phyloP scores from a whole-genome alignment of 805 yeast genomes.

The Schwanniomyces occidentalis region DNA sequence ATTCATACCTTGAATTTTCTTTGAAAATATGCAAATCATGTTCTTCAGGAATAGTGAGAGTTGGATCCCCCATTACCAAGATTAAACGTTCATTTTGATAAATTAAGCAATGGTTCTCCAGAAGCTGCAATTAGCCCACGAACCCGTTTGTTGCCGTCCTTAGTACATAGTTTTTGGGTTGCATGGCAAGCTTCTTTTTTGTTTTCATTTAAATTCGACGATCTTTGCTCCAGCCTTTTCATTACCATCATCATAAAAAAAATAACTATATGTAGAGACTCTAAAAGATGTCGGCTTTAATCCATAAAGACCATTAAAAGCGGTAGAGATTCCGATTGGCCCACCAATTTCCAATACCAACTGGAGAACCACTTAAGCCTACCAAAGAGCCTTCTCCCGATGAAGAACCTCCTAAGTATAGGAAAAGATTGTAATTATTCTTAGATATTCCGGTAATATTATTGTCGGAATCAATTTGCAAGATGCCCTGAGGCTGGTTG shows the following conservation, averaged over 20 bases:
- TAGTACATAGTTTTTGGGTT: constrained; percentile 54
- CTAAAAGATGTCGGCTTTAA: constrained; percentile 44
- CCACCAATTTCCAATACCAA: constrained; percentile 49
- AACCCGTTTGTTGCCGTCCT: constrained; percentile 69
- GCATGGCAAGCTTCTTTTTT: constrained; percentile 59
- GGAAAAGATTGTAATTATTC: constrained; percentile 38
- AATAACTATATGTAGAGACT: constrained; percentile 40
- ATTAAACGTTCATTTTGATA: constrained; percentile 61
- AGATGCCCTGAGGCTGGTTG: constrained; percentile 44
- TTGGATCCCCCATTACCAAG: constrained; percentile 58
- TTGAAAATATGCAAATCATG: constrained; percentile 55
- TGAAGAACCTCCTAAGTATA: constrained; percentile 45
- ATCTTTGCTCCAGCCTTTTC: constrained; percentile 64
- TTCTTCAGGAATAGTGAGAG: constrained; percentile 49
- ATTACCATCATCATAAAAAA: constrained; percentile 61
- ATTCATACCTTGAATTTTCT: constrained; percentile 59
- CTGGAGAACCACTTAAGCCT: constrained; percentile 39
- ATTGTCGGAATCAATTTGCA: constrained; percentile 45
- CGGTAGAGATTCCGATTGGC: constrained; percentile 45
- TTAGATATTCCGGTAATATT: constrained; percentile 37
- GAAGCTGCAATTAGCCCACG: constrained; percentile 51
- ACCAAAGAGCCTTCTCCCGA: constrained; percentile 47
- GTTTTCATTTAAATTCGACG: constrained; percentile 57
- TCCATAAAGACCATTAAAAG: constrained; percentile 41
- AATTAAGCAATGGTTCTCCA: constrained; percentile 68